These are phyloP conservation scores for Ormosia emarginata DNA, from an alignment of 306 rosid species.

Conservation along the genomic window DNA sequence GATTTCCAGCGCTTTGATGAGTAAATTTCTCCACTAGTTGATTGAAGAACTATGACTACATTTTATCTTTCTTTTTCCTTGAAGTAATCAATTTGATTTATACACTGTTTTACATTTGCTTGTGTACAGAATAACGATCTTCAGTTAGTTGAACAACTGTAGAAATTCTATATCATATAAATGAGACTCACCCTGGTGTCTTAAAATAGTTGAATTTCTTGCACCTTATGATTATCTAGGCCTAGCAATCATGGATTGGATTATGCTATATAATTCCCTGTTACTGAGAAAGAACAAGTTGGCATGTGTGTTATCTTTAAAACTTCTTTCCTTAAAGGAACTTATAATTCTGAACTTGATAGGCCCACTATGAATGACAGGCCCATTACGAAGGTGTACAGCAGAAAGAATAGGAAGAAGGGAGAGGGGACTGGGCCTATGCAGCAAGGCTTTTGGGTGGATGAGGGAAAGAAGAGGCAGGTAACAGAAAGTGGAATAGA, in stretches of 20 bases:
- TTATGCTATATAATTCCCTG: background rate
- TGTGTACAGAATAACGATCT: background rate
- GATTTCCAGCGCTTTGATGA: slow-evolving; percentile 82
- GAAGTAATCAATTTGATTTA: background rate
- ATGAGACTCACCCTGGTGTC: background rate
- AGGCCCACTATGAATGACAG: too few species aligned
- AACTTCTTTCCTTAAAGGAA: background rate
- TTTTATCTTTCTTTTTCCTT: background rate
- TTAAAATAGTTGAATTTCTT: background rate
- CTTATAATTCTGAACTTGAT: background rate
- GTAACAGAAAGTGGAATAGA: too few species aligned
- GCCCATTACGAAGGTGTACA: too few species aligned
- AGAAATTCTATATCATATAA: background rate
- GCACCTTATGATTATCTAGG: background rate
- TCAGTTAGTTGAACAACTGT: background rate
- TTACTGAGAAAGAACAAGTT: background rate
- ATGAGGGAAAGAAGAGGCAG: too few species aligned
- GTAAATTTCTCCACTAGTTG: slow-evolving; percentile 35
- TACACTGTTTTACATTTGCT: background rate
- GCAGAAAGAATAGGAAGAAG: too few species aligned
- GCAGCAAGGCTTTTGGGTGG: too few species aligned
- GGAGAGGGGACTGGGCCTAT: too few species aligned
- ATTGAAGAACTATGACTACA: background rate
- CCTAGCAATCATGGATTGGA: background rate
- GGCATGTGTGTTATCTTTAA: background rate